phyloP scores from a whole-genome alignment of 306 rosid genomes.

The Lathyrus tuberosus region DNA sequence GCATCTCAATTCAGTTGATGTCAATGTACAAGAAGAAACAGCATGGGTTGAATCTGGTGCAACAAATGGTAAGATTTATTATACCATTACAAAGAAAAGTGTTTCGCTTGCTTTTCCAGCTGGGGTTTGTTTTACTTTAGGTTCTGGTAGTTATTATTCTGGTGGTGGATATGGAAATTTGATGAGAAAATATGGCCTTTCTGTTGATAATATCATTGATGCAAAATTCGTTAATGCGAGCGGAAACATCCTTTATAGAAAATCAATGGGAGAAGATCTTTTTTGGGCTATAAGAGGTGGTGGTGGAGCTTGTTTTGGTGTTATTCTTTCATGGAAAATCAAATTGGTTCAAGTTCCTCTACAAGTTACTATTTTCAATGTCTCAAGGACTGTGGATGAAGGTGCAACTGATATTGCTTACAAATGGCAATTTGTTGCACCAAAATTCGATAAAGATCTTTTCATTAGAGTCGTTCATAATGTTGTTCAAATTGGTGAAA shows the following conservation, averaged over 20 bases:
- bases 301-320: no score
- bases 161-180: constrained; percentile 81
- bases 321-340: constrained; percentile 48
- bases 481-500: neutral
- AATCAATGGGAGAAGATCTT: no score
- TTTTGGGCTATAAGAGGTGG: no score
- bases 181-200: constrained; percentile 71
- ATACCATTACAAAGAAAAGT: no score
- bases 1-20: neutral
- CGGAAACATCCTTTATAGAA: no score
- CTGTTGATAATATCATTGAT: no score
- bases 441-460: constrained; percentile 33
- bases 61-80: no score
- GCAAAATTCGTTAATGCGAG: no score
- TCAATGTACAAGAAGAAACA: neutral
- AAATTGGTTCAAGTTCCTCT: constrained; percentile 56
- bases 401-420: constrained; percentile 44
- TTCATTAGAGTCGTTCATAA: constrained; percentile 27
- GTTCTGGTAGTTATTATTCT: constrained; percentile 66
- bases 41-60: no score
- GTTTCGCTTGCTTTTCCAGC: constrained; percentile 44
- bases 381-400: constrained; percentile 42
- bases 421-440: neutral
- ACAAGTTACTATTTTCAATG: constrained; percentile 52
- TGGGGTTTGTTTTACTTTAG: constrained; percentile 57